Percentiles rank a stretch among this genome's conserved stretches.
Conservation (phyloP, 139 green algal species). For the Picochlorum sp. region DNA sequence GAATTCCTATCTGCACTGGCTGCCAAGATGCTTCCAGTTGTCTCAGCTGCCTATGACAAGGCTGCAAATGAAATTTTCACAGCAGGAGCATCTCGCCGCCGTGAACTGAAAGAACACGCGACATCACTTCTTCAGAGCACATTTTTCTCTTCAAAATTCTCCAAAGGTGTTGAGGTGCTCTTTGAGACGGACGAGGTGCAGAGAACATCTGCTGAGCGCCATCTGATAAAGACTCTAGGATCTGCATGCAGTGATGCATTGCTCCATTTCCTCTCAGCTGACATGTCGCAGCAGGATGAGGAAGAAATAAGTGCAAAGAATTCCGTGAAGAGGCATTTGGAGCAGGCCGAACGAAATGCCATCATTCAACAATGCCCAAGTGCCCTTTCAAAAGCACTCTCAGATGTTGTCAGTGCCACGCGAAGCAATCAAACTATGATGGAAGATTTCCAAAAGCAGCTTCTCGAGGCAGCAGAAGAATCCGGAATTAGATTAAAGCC, state of each 20-base stretch:
- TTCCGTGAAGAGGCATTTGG: constrained; percentile 12
- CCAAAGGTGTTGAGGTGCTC: constrained; percentile 34
- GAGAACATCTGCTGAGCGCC: constrained; percentile 33
- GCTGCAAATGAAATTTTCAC: constrained; percentile 56
- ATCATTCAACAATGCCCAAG: constrained; percentile 1
- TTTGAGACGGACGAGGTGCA: constrained; percentile 37
- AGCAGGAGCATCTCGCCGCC: constrained; percentile 56
- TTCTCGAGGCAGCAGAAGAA: constrained; percentile 42
- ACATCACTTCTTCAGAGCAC: constrained; percentile 9
- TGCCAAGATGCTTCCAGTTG: constrained; percentile 36
- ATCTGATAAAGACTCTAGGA: constrained; percentile 53
- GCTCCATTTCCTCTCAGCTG: constrained; percentile 37
- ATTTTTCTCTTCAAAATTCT: constrained; percentile 52
- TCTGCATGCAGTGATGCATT: constrained; percentile 47
- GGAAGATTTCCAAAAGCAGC: constrained; percentile 15
- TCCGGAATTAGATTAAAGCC: constrained; percentile 47
- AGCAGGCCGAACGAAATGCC: not conserved
- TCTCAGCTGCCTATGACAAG: constrained; percentile 50
- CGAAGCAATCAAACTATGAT: constrained; percentile 3
- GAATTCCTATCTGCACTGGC: constrained; percentile 31
- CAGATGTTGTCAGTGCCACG: no score
- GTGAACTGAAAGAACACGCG: constrained; percentile 44
- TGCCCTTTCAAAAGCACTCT: no score
- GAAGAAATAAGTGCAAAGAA: constrained; percentile 1
- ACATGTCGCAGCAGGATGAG: not conserved